Evolutionary conservation across 2,329 filamentous ascomycete genomes (phyloP).

Genomic region (Fusarium mangiferae): DNA sequence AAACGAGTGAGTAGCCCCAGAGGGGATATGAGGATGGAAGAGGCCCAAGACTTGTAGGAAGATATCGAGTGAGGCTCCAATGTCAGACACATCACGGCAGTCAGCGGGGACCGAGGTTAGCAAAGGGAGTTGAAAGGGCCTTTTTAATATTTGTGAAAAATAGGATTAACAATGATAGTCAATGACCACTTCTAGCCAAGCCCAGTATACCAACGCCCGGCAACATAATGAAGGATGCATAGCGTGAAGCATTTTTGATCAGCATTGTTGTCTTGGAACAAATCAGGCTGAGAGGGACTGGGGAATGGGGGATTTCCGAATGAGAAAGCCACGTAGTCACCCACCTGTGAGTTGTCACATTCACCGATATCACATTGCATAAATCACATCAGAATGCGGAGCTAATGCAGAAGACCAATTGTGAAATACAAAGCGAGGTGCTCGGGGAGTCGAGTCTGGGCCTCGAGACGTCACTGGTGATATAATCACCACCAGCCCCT

Average conservation of each 20-base stretch:
- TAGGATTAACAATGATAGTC: background rate
- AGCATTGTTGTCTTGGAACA: background rate
- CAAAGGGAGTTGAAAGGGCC: background rate
- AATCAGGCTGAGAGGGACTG: conserved; percentile 7
- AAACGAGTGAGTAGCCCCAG: background rate
- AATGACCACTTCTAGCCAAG: background rate
- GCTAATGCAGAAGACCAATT: background rate
- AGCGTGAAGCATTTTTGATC: background rate
- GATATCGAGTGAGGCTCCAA: background rate
- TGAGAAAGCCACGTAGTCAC: conserved; percentile 15
- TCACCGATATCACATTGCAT: conserved; percentile 6
- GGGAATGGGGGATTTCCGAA: background rate
- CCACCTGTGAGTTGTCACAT: conserved; percentile 8
- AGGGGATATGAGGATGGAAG: background rate
- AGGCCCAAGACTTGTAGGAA: conserved; percentile 6
- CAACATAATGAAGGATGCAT: background rate
- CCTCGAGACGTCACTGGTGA: background rate
- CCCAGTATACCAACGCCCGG: background rate
- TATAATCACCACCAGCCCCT: background rate
- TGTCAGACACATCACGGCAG: background rate
- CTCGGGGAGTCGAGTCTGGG: background rate
- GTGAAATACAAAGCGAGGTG: conserved; percentile 5
- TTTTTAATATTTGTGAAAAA: conserved; percentile 3
- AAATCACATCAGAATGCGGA: background rate
- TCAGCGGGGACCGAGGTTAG: background rate